phyloP scores from a whole-genome alignment of 768 basidiomycete species.

The Hypholoma fasciculare region DNA sequence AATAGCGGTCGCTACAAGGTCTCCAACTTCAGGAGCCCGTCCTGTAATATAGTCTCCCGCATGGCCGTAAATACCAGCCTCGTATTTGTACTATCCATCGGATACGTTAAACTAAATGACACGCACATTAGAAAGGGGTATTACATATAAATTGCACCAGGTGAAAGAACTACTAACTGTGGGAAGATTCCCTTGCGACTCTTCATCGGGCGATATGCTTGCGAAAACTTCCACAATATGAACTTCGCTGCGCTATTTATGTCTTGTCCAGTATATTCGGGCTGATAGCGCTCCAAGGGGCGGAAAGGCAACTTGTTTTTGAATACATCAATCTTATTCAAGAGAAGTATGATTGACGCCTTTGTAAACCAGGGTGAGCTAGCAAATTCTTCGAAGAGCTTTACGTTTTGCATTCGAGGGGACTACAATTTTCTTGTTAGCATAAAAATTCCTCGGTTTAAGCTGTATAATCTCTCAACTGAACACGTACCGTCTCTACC shows the following conservation, averaged over 20 bases:
- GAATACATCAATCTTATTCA: constrained; percentile 95
- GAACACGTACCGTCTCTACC: constrained; percentile 46
- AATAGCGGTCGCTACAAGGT: constrained; percentile 46
- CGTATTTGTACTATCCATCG: constrained; percentile 86
- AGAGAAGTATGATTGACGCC: constrained; percentile 88
- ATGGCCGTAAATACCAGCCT: constrained; percentile 82
- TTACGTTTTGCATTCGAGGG: constrained; percentile 45
- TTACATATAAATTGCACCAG: constrained; percentile 11
- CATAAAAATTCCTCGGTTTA: no score
- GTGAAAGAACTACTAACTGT: constrained; percentile 53
- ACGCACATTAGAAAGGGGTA: neutral
- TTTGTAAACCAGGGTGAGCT: constrained; percentile 93
- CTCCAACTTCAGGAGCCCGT: constrained; percentile 82
- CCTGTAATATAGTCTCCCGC: constrained; percentile 90
- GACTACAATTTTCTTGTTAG: no score
- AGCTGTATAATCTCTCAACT: no score
- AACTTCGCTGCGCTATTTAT: constrained; percentile 95
- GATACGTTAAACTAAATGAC: constrained; percentile 68
- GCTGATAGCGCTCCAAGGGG: constrained; percentile 74
- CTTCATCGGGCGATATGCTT: constrained; percentile 54
- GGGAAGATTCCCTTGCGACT: constrained; percentile 77
- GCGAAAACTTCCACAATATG: constrained; percentile 93
- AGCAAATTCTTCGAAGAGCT: constrained; percentile 40
- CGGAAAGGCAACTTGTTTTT: constrained; percentile 83
- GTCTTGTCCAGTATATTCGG: constrained; percentile 90